phyloP scores from a whole-genome alignment of 2,329 filamentous ascomycete species.

The Aspergillus vadensis region DNA sequence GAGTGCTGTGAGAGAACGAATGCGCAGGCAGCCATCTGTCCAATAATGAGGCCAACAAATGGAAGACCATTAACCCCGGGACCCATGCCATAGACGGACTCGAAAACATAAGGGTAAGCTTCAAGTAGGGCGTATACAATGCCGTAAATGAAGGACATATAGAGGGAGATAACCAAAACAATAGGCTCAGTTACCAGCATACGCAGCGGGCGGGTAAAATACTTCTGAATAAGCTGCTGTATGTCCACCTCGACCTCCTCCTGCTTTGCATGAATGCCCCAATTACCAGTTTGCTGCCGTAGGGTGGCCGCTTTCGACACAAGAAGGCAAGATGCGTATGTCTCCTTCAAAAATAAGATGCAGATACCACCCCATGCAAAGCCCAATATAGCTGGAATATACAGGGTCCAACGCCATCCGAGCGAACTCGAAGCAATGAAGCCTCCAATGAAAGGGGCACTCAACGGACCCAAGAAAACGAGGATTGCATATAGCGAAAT shows the following conservation, averaged over 20 bases:
- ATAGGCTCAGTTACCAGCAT: conserved; percentile 42
- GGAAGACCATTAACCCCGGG: conserved; percentile 73
- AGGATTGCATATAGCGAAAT: conserved; percentile 54
- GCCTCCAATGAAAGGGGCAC: conserved; percentile 57
- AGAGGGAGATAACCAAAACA: conserved; percentile 37
- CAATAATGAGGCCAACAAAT: conserved; percentile 80
- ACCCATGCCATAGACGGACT: conserved; percentile 65
- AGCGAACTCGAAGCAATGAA: conserved; percentile 54
- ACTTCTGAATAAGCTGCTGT: conserved; percentile 46
- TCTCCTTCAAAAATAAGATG: conserved; percentile 51
- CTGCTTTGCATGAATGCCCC: conserved; percentile 57
- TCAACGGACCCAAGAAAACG: conserved; percentile 54
- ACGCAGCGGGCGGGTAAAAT: conserved; percentile 46
- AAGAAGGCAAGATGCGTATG: conserved; percentile 55
- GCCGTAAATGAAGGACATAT: conserved; percentile 36
- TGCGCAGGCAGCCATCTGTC: conserved; percentile 68
- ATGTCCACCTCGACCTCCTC: conserved; percentile 54
- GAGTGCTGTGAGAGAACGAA: conserved; percentile 66
- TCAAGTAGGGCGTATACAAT: conserved; percentile 34
- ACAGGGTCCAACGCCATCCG: conserved; percentile 54
- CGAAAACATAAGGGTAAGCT: conserved; percentile 39
- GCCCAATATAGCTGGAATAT: conserved; percentile 54
- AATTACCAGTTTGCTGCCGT: conserved; percentile 54
- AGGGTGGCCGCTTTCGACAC: conserved; percentile 54
- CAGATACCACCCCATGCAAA: conserved; percentile 41